These are phyloP conservation scores for Agaricus subrufescens DNA, from an alignment of 768 basidiomycete species.

Conservation along the genomic window DNA sequence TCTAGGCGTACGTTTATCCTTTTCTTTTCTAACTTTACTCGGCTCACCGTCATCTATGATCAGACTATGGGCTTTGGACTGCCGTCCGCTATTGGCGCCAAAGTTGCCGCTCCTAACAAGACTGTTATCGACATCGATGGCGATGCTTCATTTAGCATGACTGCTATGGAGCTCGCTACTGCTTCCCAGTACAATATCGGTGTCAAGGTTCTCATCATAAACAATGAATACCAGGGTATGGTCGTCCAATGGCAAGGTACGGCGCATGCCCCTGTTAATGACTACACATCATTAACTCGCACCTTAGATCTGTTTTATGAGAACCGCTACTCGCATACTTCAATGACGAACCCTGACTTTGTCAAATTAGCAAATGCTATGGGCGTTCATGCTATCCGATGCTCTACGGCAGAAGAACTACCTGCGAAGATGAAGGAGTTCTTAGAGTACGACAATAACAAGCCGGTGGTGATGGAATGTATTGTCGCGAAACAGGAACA, in stretches of 20 bases:
- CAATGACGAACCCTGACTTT: slow-evolving; percentile 96
- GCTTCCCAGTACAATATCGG: slow-evolving; percentile 90
- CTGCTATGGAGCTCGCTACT: slow-evolving; percentile 97
- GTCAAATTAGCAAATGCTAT: slow-evolving; percentile 85
- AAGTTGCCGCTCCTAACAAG: slow-evolving; percentile 92
- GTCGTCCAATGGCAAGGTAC: slow-evolving; percentile 97
- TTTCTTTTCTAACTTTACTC: slow-evolving; percentile 4
- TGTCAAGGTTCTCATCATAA: slow-evolving; percentile 88
- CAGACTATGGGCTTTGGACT: slow-evolving; percentile 99
- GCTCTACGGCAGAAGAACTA: slow-evolving; percentile 64
- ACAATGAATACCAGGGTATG: slow-evolving; percentile 99
- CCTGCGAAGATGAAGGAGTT: slow-evolving; percentile 98
- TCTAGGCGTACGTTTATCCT: slow-evolving; percentile 65
- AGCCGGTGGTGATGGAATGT: slow-evolving; percentile 91
- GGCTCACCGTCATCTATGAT: not conserved
- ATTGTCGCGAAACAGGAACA: slow-evolving; percentile 79
- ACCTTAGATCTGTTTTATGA: slow-evolving; percentile 87
- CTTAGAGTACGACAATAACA: slow-evolving; percentile 84
- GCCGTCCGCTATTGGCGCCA: slow-evolving; percentile 92
- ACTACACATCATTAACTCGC: no score
- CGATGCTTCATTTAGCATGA: slow-evolving; percentile 99
- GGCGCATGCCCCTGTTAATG: slow-evolving; percentile 8
- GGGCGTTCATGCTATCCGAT: slow-evolving; percentile 89
- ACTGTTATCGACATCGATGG: slow-evolving; percentile 96
- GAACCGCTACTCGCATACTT: slow-evolving; percentile 92